phyloP scores from a whole-genome alignment of 2,329 filamentous ascomycete species.

The Diaporthe ilicicola region DNA sequence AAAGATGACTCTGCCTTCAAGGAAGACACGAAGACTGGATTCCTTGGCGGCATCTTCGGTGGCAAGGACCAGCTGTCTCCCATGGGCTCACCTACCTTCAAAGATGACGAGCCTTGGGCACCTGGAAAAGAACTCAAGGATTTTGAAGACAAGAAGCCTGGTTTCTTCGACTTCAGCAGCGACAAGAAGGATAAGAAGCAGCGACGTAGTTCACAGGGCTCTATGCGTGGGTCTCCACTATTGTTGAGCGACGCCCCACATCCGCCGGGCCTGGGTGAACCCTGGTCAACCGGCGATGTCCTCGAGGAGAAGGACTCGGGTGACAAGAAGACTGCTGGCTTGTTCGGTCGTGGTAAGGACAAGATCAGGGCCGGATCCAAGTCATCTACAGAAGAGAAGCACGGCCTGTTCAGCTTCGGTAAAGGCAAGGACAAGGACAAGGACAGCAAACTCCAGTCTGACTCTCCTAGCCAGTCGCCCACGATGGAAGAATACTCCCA shows the following conservation, averaged over 20 bases:
- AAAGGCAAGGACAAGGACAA: background rate
- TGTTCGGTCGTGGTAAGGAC: background rate
- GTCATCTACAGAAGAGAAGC: background rate
- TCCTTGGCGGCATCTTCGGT: background rate
- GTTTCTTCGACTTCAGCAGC: background rate
- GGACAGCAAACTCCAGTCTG: background rate
- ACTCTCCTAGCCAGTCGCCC: background rate
- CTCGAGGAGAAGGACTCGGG: background rate
- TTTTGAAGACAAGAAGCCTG: background rate
- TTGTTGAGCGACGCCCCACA: background rate
- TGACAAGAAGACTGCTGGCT: background rate
- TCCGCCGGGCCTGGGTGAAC: background rate
- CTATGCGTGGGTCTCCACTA: background rate
- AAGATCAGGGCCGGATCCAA: background rate
- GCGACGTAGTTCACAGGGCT: background rate
- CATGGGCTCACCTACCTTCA: background rate
- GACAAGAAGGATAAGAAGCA: conserved; percentile 2
- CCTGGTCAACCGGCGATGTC: background rate
- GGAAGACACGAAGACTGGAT: background rate
- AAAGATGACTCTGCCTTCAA: background rate
- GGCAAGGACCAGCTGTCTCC: conserved; percentile 3
- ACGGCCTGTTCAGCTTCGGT: background rate
- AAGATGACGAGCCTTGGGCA: conserved; percentile 1
- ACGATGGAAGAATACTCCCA: background rate
- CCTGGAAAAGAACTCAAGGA: background rate